A percentile compares a stretch with the other conserved stretches of the same genome.
These are phyloP conservation scores for Pharus latifolius DNA, from an alignment of 176 grass and related monocot species.

Conservation along the genomic window DNA sequence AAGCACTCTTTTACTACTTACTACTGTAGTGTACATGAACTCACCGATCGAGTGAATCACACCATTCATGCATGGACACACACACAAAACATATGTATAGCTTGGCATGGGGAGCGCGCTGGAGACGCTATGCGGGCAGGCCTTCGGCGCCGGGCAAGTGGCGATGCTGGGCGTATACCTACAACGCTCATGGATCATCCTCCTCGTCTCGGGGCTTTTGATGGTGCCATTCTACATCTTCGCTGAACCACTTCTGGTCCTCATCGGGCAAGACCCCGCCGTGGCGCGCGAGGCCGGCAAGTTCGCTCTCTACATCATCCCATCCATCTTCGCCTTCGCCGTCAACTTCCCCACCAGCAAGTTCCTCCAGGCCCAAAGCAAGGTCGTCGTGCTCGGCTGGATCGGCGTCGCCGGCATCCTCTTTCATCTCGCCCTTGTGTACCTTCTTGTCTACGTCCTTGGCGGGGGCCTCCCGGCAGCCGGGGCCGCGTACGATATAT, in stretches of 20 bases:
- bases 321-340: constrained; percentile 25
- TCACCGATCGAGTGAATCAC: neutral
- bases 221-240: constrained; percentile 33
- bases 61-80: neutral
- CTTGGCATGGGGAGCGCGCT: constrained; percentile 85
- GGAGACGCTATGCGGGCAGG: constrained; percentile 85
- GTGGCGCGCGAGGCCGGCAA: constrained; percentile 30
- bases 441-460: constrained; percentile 26
- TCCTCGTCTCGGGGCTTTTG: neutral
- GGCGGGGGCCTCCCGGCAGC: constrained; percentile 20
- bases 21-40: no score
- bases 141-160: constrained; percentile 47
- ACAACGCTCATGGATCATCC: constrained; percentile 66
- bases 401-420: constrained; percentile 14
- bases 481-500: constrained; percentile 13
- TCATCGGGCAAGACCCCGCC: constrained; percentile 32
- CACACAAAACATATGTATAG: no score
- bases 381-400: constrained; percentile 34
- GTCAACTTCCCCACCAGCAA: constrained; percentile 56
- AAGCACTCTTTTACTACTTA: neutral
- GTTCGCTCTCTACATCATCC: constrained; percentile 42
- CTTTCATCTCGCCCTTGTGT: neutral
- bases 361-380: constrained; percentile 67
- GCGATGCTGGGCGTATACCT: constrained; percentile 66
- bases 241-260: constrained; percentile 26